phyloP scores from a whole-genome alignment of 1,139 yeast species.

The Entelexis sorbosivorans region DNA sequence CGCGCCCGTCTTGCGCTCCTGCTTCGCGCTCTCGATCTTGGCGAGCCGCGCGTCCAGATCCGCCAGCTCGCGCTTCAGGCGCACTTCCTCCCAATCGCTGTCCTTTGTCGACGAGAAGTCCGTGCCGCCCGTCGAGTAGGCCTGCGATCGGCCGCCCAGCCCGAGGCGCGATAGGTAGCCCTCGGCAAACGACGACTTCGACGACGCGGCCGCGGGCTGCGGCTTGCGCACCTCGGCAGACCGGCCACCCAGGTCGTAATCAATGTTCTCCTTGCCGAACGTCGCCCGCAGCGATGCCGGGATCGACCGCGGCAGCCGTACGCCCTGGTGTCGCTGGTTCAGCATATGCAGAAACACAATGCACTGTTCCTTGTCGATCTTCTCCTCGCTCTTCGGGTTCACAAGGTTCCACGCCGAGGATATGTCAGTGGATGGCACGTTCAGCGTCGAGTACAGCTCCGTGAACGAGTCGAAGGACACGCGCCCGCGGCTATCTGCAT shows the following conservation, averaged over 20 bases:
- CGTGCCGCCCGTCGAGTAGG: constrained; percentile 45
- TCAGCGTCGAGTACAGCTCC: constrained; percentile 58
- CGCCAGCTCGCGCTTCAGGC: constrained; percentile 65
- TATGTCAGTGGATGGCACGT: constrained; percentile 77
- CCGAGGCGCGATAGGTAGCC: constrained; percentile 39
- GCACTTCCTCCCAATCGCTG: constrained; percentile 77
- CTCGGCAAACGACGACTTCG: constrained; percentile 35
- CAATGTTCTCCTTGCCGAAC: constrained; percentile 74
- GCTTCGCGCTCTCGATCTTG: constrained; percentile 44
- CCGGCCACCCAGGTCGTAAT: constrained; percentile 51
- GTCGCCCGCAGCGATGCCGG: constrained; percentile 92
- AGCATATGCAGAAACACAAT: constrained; percentile 80
- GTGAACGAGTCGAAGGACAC: constrained; percentile 61
- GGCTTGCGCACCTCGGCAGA: constrained; percentile 35
- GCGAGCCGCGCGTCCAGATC: constrained; percentile 57
- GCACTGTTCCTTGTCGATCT: constrained; percentile 89
- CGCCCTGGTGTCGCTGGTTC: constrained; percentile 81
- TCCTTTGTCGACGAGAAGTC: constrained; percentile 58
- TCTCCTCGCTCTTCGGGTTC: constrained; percentile 75
- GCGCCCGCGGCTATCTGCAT: constrained; percentile 74
- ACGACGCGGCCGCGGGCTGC: constrained; percentile 17
- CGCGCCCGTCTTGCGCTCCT: constrained; percentile 27
- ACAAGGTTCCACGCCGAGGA: constrained; percentile 91
- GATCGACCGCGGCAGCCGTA: constrained; percentile 80
- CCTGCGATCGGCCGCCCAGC: constrained; percentile 30